Base-by-base conservation (phyloP, 2,329 filamentous ascomycete species). In the Colletotrichum endophyticum region DNA sequence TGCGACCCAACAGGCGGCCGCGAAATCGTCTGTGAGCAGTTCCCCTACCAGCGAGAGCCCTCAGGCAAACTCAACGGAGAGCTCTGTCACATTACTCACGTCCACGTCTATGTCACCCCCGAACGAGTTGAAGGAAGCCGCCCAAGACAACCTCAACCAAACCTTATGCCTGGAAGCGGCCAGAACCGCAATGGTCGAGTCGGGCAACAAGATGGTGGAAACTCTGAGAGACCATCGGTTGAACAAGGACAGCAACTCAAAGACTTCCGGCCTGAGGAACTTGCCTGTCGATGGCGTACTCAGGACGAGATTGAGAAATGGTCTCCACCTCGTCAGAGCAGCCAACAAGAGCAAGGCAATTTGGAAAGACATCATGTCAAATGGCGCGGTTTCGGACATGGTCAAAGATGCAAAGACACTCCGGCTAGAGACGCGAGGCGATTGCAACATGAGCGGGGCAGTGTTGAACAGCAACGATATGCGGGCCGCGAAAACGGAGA, bases 81-180 rank as follows among this genome's bases (percentile, higher is more conserved):
- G 13, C 8, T 16, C 19, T 70, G 70, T 49, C 74, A 76, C 63
- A 34, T 70, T 49, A 76, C 74, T 27, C 74, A 76, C 22, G 74
- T 76, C 34, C 74, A 76, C 34, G 74, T 76, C 66, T 76, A 76
- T 49, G 69, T 76, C 57, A 76, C 64, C 8, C 59, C 70, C 32
- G 61, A 70, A 8, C 72, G 67, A 25, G 16, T 32, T 8, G 59
- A 39, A 27, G 39, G 30, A 49, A 64, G 32, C 16, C 22, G 44
- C 16, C 11, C 59, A 34, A 19, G 39, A 36, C 61, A 34, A 22
- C 56, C 39, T 32, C 32, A 53, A 62, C 30, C 39, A 56, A 44
- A 61, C 15, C 30, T 56, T 36, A 27, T 36, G 56, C 8, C 32
- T 62, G 36, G 39, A 34, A 27, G 63, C 69, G 27, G 49, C 73